These are phyloP conservation scores for Rhodamnia rubescens DNA, from an alignment of 345 rosid genomes.

Conservation along the genomic window DNA sequence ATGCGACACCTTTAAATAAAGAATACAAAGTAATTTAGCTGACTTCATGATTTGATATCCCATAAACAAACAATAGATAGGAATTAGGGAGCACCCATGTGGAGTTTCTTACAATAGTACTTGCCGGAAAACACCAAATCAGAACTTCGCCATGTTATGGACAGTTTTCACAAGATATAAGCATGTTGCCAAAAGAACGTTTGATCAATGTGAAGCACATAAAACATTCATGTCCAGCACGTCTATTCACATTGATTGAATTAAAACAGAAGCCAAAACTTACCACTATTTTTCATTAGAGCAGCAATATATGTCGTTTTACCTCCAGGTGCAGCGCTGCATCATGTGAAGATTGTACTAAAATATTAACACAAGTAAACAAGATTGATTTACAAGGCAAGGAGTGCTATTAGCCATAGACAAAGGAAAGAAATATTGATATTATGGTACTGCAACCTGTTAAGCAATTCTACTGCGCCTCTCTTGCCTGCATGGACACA, in stretches of 20 bases:
- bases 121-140: not conserved
- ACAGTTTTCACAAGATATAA: not conserved
- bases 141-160: not conserved
- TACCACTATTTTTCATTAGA: slow-evolving; percentile 59
- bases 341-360: slow-evolving; percentile 10
- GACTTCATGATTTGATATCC: not conserved
- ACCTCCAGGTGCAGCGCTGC: slow-evolving; percentile 92
- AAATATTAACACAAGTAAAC: not conserved
- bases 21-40: not conserved
- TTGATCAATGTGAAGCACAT: not conserved
- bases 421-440: not conserved
- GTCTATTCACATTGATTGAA: not conserved
- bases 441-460: not conserved
- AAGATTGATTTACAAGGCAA: not conserved
- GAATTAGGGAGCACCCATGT: not conserved
- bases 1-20: not conserved
- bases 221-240: not conserved
- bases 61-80: not conserved
- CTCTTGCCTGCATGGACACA: not conserved
- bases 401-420: not conserved
- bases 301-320: slow-evolving; percentile 40
- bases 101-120: not conserved
- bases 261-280: slow-evolving; percentile 3
- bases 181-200: not conserved
- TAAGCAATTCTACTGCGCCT: not conserved